phyloP scores from a whole-genome alignment of 1,284 basidiomycete species.

The Melampsora larici-populina region DNA sequence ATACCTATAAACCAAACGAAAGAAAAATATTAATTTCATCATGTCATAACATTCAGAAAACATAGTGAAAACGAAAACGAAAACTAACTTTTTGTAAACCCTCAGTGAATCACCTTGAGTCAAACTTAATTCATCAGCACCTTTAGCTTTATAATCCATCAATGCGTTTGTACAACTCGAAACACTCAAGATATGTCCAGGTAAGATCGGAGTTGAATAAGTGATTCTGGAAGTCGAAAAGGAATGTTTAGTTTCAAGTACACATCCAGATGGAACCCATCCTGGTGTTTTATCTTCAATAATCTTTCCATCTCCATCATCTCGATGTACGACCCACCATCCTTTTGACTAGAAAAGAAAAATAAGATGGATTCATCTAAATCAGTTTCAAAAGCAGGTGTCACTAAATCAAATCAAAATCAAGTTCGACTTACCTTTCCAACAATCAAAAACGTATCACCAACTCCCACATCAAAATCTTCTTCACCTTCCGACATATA shows the following conservation, averaged over 20 bases:
- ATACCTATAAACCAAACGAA: conserved; percentile 59
- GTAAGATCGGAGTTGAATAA: conserved; percentile 66
- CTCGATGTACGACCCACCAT: conserved; percentile 98
- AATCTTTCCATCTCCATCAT: conserved; percentile 64
- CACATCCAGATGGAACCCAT: conserved; percentile 65
- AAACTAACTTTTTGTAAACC: conserved; percentile 71
- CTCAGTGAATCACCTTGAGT: conserved; percentile 78
- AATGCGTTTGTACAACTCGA: conserved; percentile 89
- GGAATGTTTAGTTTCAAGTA: conserved; percentile 83
- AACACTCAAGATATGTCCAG: conserved; percentile 81
- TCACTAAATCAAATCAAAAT: no score
- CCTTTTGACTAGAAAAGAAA: conserved; percentile 89
- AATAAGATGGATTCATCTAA: no score
- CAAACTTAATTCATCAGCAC: conserved; percentile 77
- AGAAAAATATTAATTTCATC: background rate
- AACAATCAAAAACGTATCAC: conserved; percentile 51
- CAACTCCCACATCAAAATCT: conserved; percentile 92
- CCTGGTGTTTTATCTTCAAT: conserved; percentile 70
- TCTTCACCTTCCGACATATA: conserved; percentile 58
- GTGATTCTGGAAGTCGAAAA: conserved; percentile 54
- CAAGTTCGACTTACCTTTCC: conserved; percentile 40
- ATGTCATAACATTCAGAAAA: no score
- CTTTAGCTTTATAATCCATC: conserved; percentile 86
- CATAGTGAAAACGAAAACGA: background rate
- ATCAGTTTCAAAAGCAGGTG: no score